Evolutionary conservation across 306 rosid species (phyloP).

Genomic region (Sesbania bispinosa): DNA sequence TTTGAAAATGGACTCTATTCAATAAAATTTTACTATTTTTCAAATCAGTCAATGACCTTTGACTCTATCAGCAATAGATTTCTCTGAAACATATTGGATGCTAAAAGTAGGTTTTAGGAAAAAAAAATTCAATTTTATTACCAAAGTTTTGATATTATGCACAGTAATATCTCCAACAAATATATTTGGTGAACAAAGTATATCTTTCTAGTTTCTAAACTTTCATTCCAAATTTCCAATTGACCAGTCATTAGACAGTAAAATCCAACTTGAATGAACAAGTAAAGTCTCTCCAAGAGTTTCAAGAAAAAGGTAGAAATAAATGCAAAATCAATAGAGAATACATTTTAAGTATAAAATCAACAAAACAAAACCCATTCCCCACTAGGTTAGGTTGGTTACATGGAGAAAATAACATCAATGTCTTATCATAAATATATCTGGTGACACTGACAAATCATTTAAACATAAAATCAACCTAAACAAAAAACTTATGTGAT

Average conservation of each 20-base stretch:
- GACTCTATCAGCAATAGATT: not conserved
- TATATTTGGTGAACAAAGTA: not conserved
- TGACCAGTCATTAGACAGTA: not conserved
- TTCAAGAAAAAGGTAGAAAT: not conserved
- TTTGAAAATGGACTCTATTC: not conserved
- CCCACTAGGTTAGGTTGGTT: not conserved
- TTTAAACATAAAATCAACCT: constrained; percentile 4
- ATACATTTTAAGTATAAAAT: constrained; percentile 3
- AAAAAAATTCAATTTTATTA: not conserved
- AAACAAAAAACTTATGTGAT: not conserved
- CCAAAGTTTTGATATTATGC: not conserved
- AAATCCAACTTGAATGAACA: constrained; percentile 4
- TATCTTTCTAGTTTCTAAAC: constrained; percentile 11
- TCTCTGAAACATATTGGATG: not conserved
- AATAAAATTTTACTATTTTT: not conserved
- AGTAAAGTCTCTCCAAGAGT: not conserved
- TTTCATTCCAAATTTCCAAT: not conserved
- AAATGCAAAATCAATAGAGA: constrained; percentile 10
- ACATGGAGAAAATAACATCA: not conserved
- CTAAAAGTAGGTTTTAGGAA: not conserved
- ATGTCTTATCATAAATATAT: not conserved
- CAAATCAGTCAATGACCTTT: not conserved
- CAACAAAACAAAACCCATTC: not conserved
- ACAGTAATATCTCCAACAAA: not conserved
- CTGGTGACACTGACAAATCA: not conserved